phyloP scores from a whole-genome alignment of 108 stramenopile genomes.

The Pseudonitzschia multistriata region DNA sequence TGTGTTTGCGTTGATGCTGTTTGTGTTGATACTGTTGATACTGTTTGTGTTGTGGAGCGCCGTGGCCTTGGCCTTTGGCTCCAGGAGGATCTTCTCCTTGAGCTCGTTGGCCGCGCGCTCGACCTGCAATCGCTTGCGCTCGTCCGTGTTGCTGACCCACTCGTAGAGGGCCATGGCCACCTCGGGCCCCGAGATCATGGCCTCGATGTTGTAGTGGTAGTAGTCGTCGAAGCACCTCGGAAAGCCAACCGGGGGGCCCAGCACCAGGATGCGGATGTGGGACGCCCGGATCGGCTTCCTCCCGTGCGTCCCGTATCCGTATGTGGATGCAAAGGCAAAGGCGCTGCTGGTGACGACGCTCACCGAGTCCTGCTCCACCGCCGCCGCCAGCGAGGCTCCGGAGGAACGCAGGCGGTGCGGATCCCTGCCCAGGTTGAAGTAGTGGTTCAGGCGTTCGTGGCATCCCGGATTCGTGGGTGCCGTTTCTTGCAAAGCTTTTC shows the following conservation, averaged over 20 bases:
- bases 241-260: constrained; percentile 64
- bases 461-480: constrained; percentile 2
- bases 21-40: constrained; percentile 6
- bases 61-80: constrained; percentile 3
- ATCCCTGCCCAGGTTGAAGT: constrained; percentile 2
- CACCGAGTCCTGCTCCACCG: not conserved
- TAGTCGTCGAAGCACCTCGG: constrained; percentile 65
- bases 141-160: constrained; percentile 52
- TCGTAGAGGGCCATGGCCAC: constrained; percentile 46
- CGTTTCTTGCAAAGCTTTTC: constrained; percentile 47
- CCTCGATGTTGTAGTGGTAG: constrained; percentile 60
- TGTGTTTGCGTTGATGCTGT: not conserved
- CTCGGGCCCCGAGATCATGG: constrained; percentile 66
- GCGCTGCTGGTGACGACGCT: not conserved
- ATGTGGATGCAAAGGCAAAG: not conserved
- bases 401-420: not conserved
- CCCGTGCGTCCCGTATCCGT: not conserved
- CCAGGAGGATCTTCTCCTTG: constrained; percentile 29
- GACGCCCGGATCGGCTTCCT: constrained; percentile 18
- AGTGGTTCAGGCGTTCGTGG: not conserved
- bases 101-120: constrained; percentile 45
- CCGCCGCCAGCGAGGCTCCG: not conserved
- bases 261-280: constrained; percentile 53
- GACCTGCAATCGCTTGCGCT: constrained; percentile 51
- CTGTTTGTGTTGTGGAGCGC: not conserved